Base-by-base conservation (phyloP, 164 flowering plant species). In the Stephania japonica region DNA sequence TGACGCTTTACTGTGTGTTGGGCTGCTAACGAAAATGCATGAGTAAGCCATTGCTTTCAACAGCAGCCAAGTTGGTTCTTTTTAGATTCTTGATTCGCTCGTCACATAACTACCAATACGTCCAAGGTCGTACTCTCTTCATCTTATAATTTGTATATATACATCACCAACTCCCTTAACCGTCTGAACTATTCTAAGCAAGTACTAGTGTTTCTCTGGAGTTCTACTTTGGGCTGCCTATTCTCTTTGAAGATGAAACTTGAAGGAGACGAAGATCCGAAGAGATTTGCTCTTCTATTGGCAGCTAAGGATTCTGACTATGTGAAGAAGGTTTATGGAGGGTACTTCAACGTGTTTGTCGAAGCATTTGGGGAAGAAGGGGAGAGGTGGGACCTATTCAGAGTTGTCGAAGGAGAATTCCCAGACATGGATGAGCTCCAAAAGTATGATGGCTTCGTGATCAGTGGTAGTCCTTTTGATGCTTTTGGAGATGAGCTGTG, bases 401-500 rank as follows among this genome's bases (percentile, higher is more conserved):
- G 88, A 49, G 94, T 92, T 25, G 84, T 87, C 12, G 90, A 88
- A 3, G 97, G 90, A 7, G 90, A 91, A 73, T 92, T 92, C 47
- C 98, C 98, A 1, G 82, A 80, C 41, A 70, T 76, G 73, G 79
- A 80, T 42, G 85, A 90, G 64, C 86, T 92, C 61, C 73, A 80
- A 0, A 70, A 81, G 12, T 92, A 91, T 66, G 85, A 86, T 65
- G 98, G 93, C 0, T 92, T 91, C 77, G 91, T 92, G 14, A 61
- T 92, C 3, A 92, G 89, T 76, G 97, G 94, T 2, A 90, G 98
- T 79, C 87, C 91, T 50, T 74, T 72, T 76, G 95, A 93, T 78
- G 98, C 98, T 38, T 85, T 85, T 78, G 95, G 89, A 1, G 69
- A 87, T 77, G 92, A 93, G 12, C 8, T 61, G 2, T 91, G 98